Conservation (phyloP, 2,329 filamentous ascomycete species). For the Paracamarosporium sp. region DNA sequence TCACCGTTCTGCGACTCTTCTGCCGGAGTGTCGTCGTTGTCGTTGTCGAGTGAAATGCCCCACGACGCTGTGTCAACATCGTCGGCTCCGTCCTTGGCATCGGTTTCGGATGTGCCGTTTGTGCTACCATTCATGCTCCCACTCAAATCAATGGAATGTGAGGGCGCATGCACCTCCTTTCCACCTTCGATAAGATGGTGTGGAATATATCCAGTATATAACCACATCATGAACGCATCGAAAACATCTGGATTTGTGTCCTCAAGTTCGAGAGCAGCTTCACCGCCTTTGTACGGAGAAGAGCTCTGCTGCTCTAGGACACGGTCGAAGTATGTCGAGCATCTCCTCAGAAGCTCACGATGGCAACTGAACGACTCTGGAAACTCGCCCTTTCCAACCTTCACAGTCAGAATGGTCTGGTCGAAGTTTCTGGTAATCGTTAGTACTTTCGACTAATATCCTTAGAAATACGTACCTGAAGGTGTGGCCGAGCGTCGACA, state of each 20-base stretch:
- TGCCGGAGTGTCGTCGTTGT: slow-evolving; percentile 33
- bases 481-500: slow-evolving; percentile 42
- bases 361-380: slow-evolving; percentile 45
- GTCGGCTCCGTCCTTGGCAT: slow-evolving; percentile 29
- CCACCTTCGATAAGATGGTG: slow-evolving; percentile 46
- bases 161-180: slow-evolving; percentile 37
- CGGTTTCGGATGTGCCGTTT: slow-evolving; percentile 14
- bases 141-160: slow-evolving; percentile 33
- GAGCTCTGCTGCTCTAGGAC: slow-evolving; percentile 34
- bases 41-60: slow-evolving; percentile 41
- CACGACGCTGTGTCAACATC: slow-evolving; percentile 44
- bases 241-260: slow-evolving; percentile 46
- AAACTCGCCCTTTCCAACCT: slow-evolving; percentile 38
- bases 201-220: slow-evolving; percentile 43
- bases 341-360: slow-evolving; percentile 39
- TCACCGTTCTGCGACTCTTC: slow-evolving; percentile 20
- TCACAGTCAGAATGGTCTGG: slow-evolving; percentile 44
- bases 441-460: slow-evolving; percentile 12
- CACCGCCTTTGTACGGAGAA: slow-evolving; percentile 41
- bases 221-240: slow-evolving; percentile 46
- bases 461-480: slow-evolving; percentile 30
- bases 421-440: slow-evolving; percentile 41
- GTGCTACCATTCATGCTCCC: slow-evolving; percentile 18
- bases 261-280: slow-evolving; percentile 35
- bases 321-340: slow-evolving; percentile 42